A percentile compares a stretch with the other conserved stretches of the same genome.
phyloP scores from a whole-genome alignment of 73 alveolate genomes.

The Stentor roeselii region DNA sequence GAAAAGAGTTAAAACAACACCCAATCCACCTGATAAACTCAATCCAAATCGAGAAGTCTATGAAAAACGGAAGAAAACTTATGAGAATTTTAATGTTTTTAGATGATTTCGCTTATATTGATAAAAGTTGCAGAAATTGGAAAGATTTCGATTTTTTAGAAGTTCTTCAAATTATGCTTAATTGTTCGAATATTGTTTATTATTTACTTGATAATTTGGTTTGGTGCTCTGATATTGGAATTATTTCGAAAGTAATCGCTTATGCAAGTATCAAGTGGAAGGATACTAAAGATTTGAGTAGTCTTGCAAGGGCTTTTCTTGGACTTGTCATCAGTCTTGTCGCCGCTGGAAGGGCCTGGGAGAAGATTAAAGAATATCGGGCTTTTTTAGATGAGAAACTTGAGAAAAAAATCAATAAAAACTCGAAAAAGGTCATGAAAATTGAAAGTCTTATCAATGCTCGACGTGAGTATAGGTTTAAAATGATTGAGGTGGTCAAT shows the following conservation, averaged over 20 bases:
- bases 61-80: constrained; percentile 24
- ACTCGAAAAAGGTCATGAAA: neutral
- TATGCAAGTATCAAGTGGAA: constrained; percentile 3
- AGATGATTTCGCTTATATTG: neutral
- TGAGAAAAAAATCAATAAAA: neutral
- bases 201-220: constrained; percentile 5
- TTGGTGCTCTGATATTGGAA: constrained; percentile 27
- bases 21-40: neutral
- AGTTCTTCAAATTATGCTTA: neutral
- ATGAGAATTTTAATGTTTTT: constrained; percentile 17
- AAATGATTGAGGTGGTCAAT: neutral
- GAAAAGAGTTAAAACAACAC: neutral
- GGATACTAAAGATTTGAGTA: constrained; percentile 14
- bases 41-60: constrained; percentile 3
- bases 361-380: too few species aligned
- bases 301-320: neutral
- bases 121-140: neutral
- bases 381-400: neutral
- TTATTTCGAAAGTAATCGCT: constrained; percentile 6
- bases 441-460: neutral
- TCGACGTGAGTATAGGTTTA: constrained; percentile 1
- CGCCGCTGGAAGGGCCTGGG: neutral
- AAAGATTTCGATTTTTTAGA: neutral
- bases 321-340: neutral
- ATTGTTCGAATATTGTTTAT: neutral